phyloP scores from a whole-genome alignment of 2,329 filamentous ascomycete genomes.

The Neospermospora avenae region DNA sequence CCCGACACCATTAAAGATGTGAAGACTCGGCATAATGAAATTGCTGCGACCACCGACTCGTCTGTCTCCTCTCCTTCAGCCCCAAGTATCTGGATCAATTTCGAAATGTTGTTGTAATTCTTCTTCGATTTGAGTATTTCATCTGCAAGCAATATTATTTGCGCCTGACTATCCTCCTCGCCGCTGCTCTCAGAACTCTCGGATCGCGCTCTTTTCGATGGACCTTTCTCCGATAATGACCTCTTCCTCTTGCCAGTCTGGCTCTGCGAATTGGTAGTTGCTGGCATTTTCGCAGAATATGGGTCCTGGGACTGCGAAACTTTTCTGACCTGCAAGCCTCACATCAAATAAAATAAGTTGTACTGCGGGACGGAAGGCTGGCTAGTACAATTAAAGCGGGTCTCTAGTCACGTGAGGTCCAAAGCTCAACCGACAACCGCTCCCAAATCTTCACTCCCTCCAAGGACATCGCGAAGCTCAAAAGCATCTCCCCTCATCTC shows the following conservation, averaged over 20 bases:
- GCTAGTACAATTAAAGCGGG: neutral
- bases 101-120: conserved; percentile 87
- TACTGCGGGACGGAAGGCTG: neutral
- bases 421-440: conserved; percentile 22
- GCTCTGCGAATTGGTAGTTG: conserved; percentile 14
- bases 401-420: neutral
- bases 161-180: conserved; percentile 54
- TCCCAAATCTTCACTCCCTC: conserved; percentile 27
- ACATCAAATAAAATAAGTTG: neutral
- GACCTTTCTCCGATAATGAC: conserved; percentile 45
- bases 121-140: conserved; percentile 82
- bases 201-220: conserved; percentile 43
- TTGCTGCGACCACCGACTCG: conserved; percentile 63
- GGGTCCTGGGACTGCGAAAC: conserved; percentile 1
- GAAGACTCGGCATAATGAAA: conserved; percentile 84
- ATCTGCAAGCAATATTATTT: conserved; percentile 72
- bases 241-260: conserved; percentile 45
- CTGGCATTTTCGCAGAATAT: conserved; percentile 28
- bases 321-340: conserved; percentile 1
- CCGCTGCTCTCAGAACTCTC: conserved; percentile 38
- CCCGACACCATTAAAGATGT: conserved; percentile 75
- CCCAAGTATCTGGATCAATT: conserved; percentile 60
- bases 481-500: conserved; percentile 56
- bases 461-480: conserved; percentile 32
- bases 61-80: conserved; percentile 49